phyloP scores from a whole-genome alignment of 257 asterid genomes.

The Plantago ovata region DNA sequence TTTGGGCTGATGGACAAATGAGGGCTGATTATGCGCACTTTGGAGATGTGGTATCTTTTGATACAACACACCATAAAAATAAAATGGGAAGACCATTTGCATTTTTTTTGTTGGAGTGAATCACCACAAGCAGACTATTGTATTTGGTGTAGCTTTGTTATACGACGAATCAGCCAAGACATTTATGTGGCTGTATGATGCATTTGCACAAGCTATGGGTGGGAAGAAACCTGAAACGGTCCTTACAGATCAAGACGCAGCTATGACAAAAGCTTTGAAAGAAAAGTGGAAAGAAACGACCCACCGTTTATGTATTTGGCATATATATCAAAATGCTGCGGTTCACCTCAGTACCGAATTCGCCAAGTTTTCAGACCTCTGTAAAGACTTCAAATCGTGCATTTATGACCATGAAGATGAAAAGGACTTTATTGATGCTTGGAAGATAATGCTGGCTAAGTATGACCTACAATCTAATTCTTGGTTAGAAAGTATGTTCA shows the following conservation, averaged over 20 bases:
- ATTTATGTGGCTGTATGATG: conserved; percentile 13
- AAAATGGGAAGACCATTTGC: no score
- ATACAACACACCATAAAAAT: no score
- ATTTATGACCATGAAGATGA: conserved; percentile 1
- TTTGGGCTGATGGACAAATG: no score
- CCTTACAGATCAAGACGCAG: conserved; percentile 2
- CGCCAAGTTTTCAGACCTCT: not conserved
- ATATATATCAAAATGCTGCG: no score
- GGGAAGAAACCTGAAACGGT: conserved; percentile 8
- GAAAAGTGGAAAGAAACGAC: not conserved
- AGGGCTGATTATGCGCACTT: no score
- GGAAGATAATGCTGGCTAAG: no score
- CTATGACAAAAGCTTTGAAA: conserved; percentile 8
- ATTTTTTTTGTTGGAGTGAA: no score
- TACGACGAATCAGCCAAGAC: conserved; percentile 15
- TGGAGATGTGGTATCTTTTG: no score
- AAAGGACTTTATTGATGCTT: no score
- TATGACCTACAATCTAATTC: no score
- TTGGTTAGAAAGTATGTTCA: no score
- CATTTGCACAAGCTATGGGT: conserved; percentile 14
- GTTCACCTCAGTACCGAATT: not conserved
- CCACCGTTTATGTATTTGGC: conserved; percentile 1
- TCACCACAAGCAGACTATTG: conserved; percentile 5
- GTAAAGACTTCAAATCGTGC: not conserved
- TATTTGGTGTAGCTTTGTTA: conserved; percentile 22